Evolutionary conservation across 2,329 filamentous ascomycete genomes (phyloP).

Genomic region (Samsoniella hepiali): DNA sequence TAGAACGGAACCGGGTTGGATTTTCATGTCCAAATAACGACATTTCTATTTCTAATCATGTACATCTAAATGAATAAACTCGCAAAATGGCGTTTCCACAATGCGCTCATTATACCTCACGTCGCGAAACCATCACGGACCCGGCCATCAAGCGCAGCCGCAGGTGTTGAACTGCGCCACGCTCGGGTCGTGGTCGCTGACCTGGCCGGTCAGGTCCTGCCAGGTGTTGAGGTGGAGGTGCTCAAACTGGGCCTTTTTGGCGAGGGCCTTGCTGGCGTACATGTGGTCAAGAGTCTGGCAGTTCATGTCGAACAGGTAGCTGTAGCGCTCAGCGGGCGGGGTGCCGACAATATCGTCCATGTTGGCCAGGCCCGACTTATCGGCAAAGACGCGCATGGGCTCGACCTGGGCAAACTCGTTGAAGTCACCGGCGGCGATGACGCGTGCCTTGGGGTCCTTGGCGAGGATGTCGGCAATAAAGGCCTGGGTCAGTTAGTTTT

Average conservation of each 20-base stretch:
- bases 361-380: slow-evolving; percentile 55
- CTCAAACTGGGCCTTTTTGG: slow-evolving; percentile 49
- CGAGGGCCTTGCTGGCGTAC: slow-evolving; percentile 57
- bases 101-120: not conserved
- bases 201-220: slow-evolving; percentile 52
- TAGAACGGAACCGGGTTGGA: not conserved
- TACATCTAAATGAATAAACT: not conserved
- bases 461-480: slow-evolving; percentile 58
- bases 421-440: slow-evolving; percentile 66
- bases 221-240: slow-evolving; percentile 72
- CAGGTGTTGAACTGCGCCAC: slow-evolving; percentile 63
- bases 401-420: slow-evolving; percentile 67
- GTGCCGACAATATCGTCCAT: slow-evolving; percentile 58
- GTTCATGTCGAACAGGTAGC: slow-evolving; percentile 68
- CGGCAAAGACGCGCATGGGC: slow-evolving; percentile 54
- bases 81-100: not conserved
- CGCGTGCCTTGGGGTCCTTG: slow-evolving; percentile 50
- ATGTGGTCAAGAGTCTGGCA: slow-evolving; percentile 69
- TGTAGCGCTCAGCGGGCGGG: slow-evolving; percentile 59
- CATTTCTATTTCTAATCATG: not conserved
- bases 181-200: slow-evolving; percentile 68
- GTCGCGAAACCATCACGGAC: not conserved
- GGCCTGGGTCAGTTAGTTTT: slow-evolving; percentile 30
- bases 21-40: not conserved
- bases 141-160: slow-evolving; percentile 24